Evolutionary conservation across 2,329 filamentous ascomycete species (phyloP).

Genomic region (Aspergillus quadricinctus): DNA sequence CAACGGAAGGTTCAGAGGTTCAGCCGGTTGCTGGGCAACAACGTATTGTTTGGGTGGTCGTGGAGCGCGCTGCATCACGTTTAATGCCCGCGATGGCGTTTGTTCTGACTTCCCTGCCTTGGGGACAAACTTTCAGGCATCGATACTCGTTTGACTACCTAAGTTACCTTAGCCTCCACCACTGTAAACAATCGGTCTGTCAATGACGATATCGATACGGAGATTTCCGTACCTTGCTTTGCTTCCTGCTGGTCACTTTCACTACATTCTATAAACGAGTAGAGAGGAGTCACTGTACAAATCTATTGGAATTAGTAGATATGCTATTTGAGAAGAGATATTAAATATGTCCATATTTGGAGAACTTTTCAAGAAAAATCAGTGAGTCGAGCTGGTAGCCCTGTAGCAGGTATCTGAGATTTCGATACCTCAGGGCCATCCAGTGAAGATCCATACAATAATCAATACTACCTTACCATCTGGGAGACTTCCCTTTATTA

Average conservation of each 20-base stretch:
- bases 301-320: neutral
- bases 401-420: neutral
- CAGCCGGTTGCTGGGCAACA: slow-evolving; percentile 50
- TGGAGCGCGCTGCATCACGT: neutral
- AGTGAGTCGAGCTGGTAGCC: neutral
- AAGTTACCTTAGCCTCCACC: neutral
- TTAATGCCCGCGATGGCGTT: slow-evolving; percentile 13
- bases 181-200: neutral
- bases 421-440: neutral
- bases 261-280: neutral
- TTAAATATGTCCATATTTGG: neutral
- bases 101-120: neutral
- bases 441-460: neutral
- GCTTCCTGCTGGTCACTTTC: neutral
- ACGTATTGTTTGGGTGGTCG: slow-evolving; percentile 10
- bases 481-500: neutral
- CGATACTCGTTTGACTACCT: neutral
- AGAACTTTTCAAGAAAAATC: neutral
- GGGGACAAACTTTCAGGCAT: neutral
- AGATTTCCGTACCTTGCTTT: neutral
- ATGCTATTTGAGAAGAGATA: neutral
- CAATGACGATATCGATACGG: neutral
- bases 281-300: neutral
- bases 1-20: slow-evolving; percentile 1
- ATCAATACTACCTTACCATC: neutral